A percentile compares a stretch with the other conserved stretches of the same genome.
Conservation (phyloP, 164 flowering plant species). For the Umbilicus rupestris region DNA sequence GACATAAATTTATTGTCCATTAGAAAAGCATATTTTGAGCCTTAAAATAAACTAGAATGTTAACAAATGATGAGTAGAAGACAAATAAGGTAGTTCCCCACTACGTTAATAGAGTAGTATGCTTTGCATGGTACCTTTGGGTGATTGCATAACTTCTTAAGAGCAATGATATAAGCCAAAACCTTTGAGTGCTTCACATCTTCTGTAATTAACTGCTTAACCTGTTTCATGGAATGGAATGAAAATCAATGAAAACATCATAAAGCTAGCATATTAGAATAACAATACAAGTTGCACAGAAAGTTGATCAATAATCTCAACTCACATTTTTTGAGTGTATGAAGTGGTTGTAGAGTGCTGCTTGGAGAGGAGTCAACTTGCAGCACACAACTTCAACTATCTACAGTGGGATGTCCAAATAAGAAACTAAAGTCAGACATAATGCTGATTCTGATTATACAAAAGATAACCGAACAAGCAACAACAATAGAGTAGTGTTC, state of each 20-base stretch:
- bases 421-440: neutral
- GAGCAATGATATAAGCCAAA: conserved; percentile 93
- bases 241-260: neutral
- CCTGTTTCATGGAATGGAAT: conserved; percentile 26
- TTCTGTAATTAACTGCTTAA: conserved; percentile 59
- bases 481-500: neutral
- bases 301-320: conserved; percentile 4
- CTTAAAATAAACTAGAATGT: no score
- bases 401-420: conserved; percentile 30
- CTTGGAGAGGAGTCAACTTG: conserved; percentile 87
- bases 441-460: neutral
- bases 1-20: conserved; percentile 8
- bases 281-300: neutral
- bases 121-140: conserved; percentile 54
- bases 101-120: neutral
- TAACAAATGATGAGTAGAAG: no score
- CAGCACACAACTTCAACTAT: conserved; percentile 97
- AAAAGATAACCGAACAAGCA: neutral
- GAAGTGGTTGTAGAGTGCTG: conserved; percentile 77
- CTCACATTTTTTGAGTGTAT: conserved; percentile 91
- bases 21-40: neutral
- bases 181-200: conserved; percentile 76
- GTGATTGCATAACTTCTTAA: conserved; percentile 97
- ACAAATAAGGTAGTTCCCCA: neutral
- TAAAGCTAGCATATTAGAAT: neutral